A percentile compares a stretch with the other conserved stretches of the same genome.
Evolutionary conservation across 2,329 filamentous ascomycete species (phyloP).

Genomic region (Aspergillus arachidicola): DNA sequence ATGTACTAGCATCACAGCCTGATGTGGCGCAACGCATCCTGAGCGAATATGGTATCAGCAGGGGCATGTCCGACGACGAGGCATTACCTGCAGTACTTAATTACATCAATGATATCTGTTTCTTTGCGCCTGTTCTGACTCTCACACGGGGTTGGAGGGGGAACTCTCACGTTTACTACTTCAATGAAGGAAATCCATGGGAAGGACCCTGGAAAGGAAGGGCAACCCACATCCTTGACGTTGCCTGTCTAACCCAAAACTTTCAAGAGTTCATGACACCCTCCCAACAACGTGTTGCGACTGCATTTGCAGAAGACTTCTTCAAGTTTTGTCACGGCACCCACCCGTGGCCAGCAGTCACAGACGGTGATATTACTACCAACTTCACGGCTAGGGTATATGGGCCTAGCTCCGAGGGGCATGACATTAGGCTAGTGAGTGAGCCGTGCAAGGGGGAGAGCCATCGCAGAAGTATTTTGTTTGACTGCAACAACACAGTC

Average conservation of each 20-base stretch:
- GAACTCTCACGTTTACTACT: constrained; percentile 45
- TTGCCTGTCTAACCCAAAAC: constrained; percentile 51
- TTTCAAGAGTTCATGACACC: constrained; percentile 43
- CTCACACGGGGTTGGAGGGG: constrained; percentile 43
- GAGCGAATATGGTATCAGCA: constrained; percentile 43
- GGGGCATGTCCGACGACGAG: constrained; percentile 42
- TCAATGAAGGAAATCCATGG: constrained; percentile 54
- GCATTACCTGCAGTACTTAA: constrained; percentile 46
- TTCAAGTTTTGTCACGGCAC: constrained; percentile 44
- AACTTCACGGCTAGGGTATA: constrained; percentile 31
- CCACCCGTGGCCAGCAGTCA: constrained; percentile 33
- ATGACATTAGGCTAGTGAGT: constrained; percentile 8
- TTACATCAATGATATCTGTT: constrained; percentile 51
- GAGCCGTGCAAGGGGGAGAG: constrained; percentile 27
- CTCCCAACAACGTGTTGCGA: constrained; percentile 34
- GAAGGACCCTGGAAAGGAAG: constrained; percentile 45
- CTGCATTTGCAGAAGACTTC: constrained; percentile 40
- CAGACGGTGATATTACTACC: constrained; percentile 15
- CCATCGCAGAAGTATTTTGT: constrained; percentile 26
- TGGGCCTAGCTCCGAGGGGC: constrained; percentile 24
- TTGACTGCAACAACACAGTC: constrained; percentile 24
- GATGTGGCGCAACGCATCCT: constrained; percentile 32
- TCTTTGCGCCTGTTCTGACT: constrained; percentile 47
- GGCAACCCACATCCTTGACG: constrained; percentile 50
- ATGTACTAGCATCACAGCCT: constrained; percentile 27